phyloP scores from a whole-genome alignment of 345 rosid species.

The Eucalyptus regnans region DNA sequence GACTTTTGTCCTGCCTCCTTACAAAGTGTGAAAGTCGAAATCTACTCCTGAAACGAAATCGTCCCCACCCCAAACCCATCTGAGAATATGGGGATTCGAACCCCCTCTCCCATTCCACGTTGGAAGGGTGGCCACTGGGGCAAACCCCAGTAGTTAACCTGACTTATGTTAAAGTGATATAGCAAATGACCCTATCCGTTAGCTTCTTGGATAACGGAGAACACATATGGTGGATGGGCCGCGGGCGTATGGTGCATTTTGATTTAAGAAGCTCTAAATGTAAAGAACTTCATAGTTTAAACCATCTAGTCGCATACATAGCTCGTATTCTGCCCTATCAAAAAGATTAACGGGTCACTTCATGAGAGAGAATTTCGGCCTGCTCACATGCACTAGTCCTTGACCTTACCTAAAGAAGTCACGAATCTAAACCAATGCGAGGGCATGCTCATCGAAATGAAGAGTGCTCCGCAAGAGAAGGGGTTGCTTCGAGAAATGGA shows the following conservation, averaged over 20 bases:
- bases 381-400: neutral
- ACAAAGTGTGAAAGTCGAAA: too few relatives aligned
- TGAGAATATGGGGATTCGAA: too few relatives aligned
- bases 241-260: neutral
- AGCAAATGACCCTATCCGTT: neutral
- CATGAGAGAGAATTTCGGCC: neutral
- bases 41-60: too few relatives aligned
- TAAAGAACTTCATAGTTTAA: neutral
- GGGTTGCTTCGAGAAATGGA: neutral
- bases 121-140: too few relatives aligned
- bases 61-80: too few relatives aligned
- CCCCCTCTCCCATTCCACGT: too few relatives aligned
- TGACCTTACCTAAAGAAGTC: neutral
- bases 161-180: neutral
- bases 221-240: neutral
- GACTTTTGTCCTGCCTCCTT: too few relatives aligned
- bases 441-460: neutral
- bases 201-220: neutral
- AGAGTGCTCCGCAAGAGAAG: neutral
- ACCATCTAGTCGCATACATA: neutral
- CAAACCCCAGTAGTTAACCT: too few relatives aligned
- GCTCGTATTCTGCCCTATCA: neutral
- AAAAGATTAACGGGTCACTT: neutral
- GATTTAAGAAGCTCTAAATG: neutral
- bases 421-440: neutral